Base-by-base conservation (phyloP, 108 stramenopile genomes). In the Phaeodactylum tricornutum region DNA sequence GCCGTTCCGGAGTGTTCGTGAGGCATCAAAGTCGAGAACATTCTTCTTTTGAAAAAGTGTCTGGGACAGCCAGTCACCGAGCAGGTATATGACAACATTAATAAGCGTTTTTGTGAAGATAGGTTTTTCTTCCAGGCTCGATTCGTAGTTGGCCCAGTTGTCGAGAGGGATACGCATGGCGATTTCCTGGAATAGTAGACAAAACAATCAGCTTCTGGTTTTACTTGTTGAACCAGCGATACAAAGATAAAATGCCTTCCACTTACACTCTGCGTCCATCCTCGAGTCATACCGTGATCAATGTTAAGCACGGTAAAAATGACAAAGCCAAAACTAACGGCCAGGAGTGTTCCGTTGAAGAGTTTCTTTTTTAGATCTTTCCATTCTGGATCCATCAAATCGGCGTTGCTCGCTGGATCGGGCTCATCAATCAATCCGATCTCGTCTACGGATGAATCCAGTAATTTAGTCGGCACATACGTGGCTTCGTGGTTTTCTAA, bases 21-120 rank as follows among this genome's bases (percentile, higher is more conserved):
- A 47, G 11, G 82, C 76, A 67, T 93, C 92, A 57, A 95, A 95
- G 30, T 95, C 82, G 29, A 92, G 62, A 1, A 88, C 40, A 45
- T 92, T 72, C 47, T 91, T 81, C 39, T 75, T 61, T 24, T 74
- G 68, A 49, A 92, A 88, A 2, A 82, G 55, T 0, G 91, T 92
- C 52, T 88, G 87, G 41, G 72, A 78, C n/a, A 96, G 65, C 94
- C 94, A 96, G 66, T 96, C 94, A 2, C 94, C 92, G 20, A 96
- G 61, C 4, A 93, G 54, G 58, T 96, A 96, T 8, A 96, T 96
- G 38, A 93, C 74, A 15, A 93, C 87, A 57, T 96, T 96, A 69
- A 96, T 96, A 17, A 84, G 54, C 1, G 94, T 93, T 71, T 96
- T 96, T 30, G 92, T 93, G 15, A 76, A 43, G 16, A 96, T 83